Percentiles rank a stretch among this genome's conserved stretches.
These are phyloP conservation scores for Lenzites betulinus DNA, from an alignment of 768 basidiomycete genomes.

Conservation along the genomic window DNA sequence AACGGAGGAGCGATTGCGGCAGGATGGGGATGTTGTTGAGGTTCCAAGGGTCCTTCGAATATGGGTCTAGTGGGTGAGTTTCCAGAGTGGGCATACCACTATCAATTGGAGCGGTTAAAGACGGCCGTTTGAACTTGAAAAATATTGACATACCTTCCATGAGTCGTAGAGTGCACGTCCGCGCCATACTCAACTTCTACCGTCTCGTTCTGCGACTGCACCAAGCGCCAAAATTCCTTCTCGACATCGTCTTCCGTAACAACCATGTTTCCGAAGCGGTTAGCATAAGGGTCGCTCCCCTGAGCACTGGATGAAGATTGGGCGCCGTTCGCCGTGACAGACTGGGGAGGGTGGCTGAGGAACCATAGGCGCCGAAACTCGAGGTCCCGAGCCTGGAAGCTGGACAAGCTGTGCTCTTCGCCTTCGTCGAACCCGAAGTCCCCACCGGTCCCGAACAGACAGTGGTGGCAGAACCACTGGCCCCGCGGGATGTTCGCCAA, in stretches of 20 bases:
- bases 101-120: conserved; percentile 4
- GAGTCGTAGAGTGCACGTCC: conserved; percentile 95
- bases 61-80: conserved; percentile 85
- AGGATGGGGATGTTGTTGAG: conserved; percentile 96
- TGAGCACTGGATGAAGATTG: conserved; percentile 10
- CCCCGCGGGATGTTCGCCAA: conserved; percentile 83
- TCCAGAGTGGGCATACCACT: conserved; percentile 97
- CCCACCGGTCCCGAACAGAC: conserved; percentile 87
- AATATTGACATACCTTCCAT: conserved; percentile 74
- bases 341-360: conserved; percentile 66
- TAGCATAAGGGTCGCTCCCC: conserved; percentile 48
- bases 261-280: conserved; percentile 53
- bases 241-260: conserved; percentile 94
- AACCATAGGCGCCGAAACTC: conserved; percentile 94
- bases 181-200: conserved; percentile 99
- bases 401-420: conserved; percentile 89
- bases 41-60: conserved; percentile 95
- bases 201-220: conserved; percentile 85
- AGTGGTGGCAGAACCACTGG: conserved; percentile 95
- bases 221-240: conserved; percentile 95
- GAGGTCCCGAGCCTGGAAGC: conserved; percentile 87
- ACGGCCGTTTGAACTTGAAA: conserved; percentile 4
- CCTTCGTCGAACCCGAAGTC: conserved; percentile 99
- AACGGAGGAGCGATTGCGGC: conserved; percentile 89
- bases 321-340: conserved; percentile 20